Conservation (phyloP, 2,329 filamentous ascomycete genomes). For the Colletotrichum filicis region DNA sequence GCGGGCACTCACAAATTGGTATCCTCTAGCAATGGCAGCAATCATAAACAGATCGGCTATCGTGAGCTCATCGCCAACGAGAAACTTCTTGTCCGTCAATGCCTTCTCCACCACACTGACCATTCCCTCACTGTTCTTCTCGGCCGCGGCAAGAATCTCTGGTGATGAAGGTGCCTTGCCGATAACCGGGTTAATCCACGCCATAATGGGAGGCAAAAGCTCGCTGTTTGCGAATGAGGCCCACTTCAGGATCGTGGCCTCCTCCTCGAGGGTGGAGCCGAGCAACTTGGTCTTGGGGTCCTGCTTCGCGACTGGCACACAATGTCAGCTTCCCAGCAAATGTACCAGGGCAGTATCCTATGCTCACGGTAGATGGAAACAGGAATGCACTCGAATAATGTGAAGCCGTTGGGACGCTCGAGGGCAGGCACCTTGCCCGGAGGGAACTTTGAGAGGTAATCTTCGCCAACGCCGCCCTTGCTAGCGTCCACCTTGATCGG, state of each 20-base stretch:
- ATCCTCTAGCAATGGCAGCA: constrained; percentile 18
- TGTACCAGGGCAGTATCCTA: not conserved
- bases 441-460: constrained; percentile 19
- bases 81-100: constrained; percentile 26
- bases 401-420: constrained; percentile 19
- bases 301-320: constrained; percentile 14
- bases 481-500: constrained; percentile 26
- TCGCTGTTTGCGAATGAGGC: constrained; percentile 27
- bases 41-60: constrained; percentile 20
- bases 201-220: constrained; percentile 25
- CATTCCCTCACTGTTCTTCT: constrained; percentile 26
- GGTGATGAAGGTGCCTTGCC: constrained; percentile 11
- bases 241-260: constrained; percentile 27
- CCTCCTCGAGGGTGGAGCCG: constrained; percentile 21
- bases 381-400: constrained; percentile 16
- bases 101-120: constrained; percentile 28
- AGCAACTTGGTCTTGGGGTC: constrained; percentile 22
- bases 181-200: constrained; percentile 26
- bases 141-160: constrained; percentile 17
- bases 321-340: not conserved
- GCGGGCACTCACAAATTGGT: constrained; percentile 19
- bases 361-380: constrained; percentile 19
- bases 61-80: constrained; percentile 20
- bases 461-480: constrained; percentile 25
- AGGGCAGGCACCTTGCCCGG: constrained; percentile 20